Base-by-base conservation (phyloP, 2,329 filamentous ascomycete species). In the Diplodia corticola region DNA sequence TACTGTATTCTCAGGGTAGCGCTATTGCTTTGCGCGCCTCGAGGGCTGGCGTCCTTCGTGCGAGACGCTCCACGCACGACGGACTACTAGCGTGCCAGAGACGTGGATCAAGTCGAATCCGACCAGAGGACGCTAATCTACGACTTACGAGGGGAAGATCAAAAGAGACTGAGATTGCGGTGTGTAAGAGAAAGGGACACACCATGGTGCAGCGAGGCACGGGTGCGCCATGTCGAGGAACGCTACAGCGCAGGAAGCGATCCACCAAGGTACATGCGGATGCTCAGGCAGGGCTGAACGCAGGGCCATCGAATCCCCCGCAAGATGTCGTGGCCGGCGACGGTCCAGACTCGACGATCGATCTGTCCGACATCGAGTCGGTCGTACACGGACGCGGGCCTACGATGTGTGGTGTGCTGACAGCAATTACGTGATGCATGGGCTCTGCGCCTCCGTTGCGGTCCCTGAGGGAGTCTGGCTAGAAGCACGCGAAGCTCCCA, bases 331-430 rank as follows among this genome's bases (percentile, higher is more conserved):
- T 61, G 40, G 57, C 57, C 57, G 57, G 28, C 26, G 35, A 20
- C 13, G 44, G 37, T 10, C 35, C 55, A 33, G 30, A 37, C 57
- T 35, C 28, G 57, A 35, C 57, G 57, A 61, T 61, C 57, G 37
- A 61, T 61, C 57, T 49, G 57, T 61, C 28, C 44, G 48, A 61
- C 57, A 49, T 61, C 44, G 57, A 46, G 44, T 28, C 24, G n/a
- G 44, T 61, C 6, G 57, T 35, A 61, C 57, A 61, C 33, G 30
- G 26, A 15, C 9, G 20, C 40, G 57, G 57, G 20, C 20, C 37
- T 49, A 26, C 57, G 30, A 26, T 46, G 33, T 22, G 57, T 35
- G 49, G 57, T 48, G 37, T 30, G 55, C 17, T 46, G 40, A n/a
- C 30, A 26, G 55, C 55, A 46, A 61, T 61, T 61, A 49, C 57